Conservation (phyloP, 2,329 filamentous ascomycete species). For the Fusarium gaditjirri region DNA sequence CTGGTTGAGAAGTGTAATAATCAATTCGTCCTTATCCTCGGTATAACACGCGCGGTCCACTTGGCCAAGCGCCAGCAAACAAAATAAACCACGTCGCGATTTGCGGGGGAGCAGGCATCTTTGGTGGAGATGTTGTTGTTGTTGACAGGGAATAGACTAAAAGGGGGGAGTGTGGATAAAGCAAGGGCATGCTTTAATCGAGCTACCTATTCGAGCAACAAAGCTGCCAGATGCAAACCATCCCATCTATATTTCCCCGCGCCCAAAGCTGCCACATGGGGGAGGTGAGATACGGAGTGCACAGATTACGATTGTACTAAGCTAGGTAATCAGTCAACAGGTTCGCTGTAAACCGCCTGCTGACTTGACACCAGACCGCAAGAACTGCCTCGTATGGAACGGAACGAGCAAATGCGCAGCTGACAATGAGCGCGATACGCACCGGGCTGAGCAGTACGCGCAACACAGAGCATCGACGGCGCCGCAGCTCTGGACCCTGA, state of each 20-base stretch:
- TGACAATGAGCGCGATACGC: conserved; percentile 10
- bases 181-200: background rate
- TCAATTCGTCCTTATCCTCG: conserved; percentile 11
- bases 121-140: conserved; percentile 11
- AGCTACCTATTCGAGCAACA: conserved; percentile 20
- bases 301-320: background rate
- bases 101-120: conserved; percentile 38
- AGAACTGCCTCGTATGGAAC: conserved; percentile 6
- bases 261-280: conserved; percentile 20
- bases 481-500: conserved; percentile 30
- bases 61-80: conserved; percentile 25
- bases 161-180: conserved; percentile 31
- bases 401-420: conserved; percentile 16
- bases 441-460: conserved; percentile 11
- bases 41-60: conserved; percentile 23
- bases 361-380: conserved; percentile 16
- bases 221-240: conserved; percentile 27
- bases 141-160: conserved; percentile 18
- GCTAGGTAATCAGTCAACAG: background rate
- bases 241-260: conserved; percentile 13
- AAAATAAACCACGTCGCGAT: conserved; percentile 22
- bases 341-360: background rate
- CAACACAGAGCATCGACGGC: background rate
- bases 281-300: background rate
- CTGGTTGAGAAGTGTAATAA: background rate